phyloP scores from a whole-genome alignment of 1,139 yeast genomes.

The Blastobotrys apis region DNA sequence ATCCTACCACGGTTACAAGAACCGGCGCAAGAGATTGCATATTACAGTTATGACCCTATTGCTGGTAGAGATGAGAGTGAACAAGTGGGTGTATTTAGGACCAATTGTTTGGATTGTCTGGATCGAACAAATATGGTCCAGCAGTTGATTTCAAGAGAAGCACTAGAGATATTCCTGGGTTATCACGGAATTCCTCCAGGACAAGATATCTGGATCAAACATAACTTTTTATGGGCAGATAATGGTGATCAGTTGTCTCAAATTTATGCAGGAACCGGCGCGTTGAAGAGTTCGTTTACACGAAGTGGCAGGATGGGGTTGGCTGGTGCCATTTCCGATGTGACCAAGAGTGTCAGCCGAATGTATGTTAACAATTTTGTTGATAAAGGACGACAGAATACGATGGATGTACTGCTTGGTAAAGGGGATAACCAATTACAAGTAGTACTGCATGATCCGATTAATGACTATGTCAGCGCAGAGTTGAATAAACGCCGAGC shows the following conservation, averaged over 20 bases:
- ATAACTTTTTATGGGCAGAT: constrained; percentile 92
- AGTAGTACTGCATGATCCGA: constrained; percentile 82
- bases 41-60: constrained; percentile 55
- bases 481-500: constrained; percentile 49
- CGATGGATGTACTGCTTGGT: constrained; percentile 83
- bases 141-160: constrained; percentile 69
- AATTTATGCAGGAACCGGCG: constrained; percentile 96
- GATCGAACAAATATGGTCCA: constrained; percentile 93
- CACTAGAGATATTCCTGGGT: constrained; percentile 61
- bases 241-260: constrained; percentile 97
- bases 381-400: constrained; percentile 82
- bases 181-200: constrained; percentile 43
- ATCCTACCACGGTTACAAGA: constrained; percentile 61
- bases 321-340: constrained; percentile 95
- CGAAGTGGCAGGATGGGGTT: constrained; percentile 93
- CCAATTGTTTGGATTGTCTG: constrained; percentile 90
- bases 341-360: constrained; percentile 90
- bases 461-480: constrained; percentile 70
- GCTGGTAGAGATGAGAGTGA: constrained; percentile 53
- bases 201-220: constrained; percentile 56
- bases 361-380: constrained; percentile 94
- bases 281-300: constrained; percentile 88
- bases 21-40: constrained; percentile 74
- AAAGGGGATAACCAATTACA: constrained; percentile 65
- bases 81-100: constrained; percentile 86